Conservation (phyloP, 208 protist genomes). For the Leishmania braziliensis region DNA sequence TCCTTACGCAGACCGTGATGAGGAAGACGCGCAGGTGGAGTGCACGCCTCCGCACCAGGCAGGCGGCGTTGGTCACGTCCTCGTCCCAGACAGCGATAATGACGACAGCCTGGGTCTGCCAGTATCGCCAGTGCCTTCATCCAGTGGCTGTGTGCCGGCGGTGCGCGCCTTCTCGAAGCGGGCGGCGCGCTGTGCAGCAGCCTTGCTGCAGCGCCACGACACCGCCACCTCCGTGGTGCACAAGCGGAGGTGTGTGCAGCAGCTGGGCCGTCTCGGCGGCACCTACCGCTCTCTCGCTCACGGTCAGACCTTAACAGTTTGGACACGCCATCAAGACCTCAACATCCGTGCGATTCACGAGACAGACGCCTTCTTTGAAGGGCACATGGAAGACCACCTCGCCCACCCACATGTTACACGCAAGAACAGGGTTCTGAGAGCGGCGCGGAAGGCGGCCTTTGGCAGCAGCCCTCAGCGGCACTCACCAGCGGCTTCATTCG, state of each 20-base stretch:
- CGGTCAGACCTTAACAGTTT: slow-evolving; percentile 39
- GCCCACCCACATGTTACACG: slow-evolving; percentile 6
- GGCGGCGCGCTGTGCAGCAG: slow-evolving; percentile 18
- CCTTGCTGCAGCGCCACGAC: slow-evolving; percentile 22
- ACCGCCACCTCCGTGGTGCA: not conserved
- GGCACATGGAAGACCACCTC: not conserved
- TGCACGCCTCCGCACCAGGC: not conserved
- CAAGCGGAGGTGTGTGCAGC: slow-evolving; percentile 13
- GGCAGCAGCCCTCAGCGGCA: not conserved
- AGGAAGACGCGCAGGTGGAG: not conserved
- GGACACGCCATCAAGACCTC: slow-evolving; percentile 34
- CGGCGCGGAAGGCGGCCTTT: slow-evolving; percentile 5
- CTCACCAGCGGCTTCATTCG: not conserved
- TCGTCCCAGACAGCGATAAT: slow-evolving; percentile 34
- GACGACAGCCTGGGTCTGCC: slow-evolving; percentile 23
- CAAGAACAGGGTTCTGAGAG: slow-evolving; percentile 3
- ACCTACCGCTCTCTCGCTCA: slow-evolving; percentile 45
- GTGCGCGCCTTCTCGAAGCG: slow-evolving; percentile 31
- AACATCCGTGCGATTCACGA: slow-evolving; percentile 33
- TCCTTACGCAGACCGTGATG: not conserved
- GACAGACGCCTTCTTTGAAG: slow-evolving; percentile 37
- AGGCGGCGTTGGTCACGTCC: not conserved
- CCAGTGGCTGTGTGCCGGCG: not conserved
- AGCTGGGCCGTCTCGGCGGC: slow-evolving; percentile 50
- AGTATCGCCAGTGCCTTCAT: not conserved